Base-by-base conservation (phyloP, 179 eudicot species). In the Drosera spatulata region DNA sequence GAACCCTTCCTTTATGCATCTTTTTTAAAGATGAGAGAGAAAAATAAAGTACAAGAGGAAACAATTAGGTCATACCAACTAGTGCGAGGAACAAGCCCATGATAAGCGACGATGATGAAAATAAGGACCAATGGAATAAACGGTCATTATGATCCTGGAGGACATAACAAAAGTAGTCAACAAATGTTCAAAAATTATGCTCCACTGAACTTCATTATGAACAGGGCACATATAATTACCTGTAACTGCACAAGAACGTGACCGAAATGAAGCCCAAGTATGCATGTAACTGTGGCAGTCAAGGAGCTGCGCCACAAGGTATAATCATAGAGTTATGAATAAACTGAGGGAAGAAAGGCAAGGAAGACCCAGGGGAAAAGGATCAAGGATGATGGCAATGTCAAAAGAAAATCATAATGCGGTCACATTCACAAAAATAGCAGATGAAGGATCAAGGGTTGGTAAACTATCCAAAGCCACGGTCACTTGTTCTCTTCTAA, bases 241-340 rank as follows among this genome's bases (percentile, higher is more conserved):
- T 84, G 83, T 48, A 73, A 73, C 53, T 84, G 78, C 61, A 78
- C 84, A 65, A 88, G 85, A 65, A 82, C 68, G 64, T 88, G 96
- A 55, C 96, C 96, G 62, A 75, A 88, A 63, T 86, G 86, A 61
- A 88, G 96, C 68, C 96, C 96, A 72, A 88, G 84, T 10, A 88
- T 80, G 81, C 91, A 80, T 40, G 77, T 79, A 61, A 74, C 79
- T 51, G 91, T 77, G 62, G 91, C 91, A 44, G 91, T 84, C 53
- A 88, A 75, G 68, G 96, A 84, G 53, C 96, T 88, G 81, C 55
- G 61, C 52, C 12, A 66, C 56, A 63, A 14, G 41, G 45, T n/a
- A n/a, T n/a, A n/a, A n/a, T n/a, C n/a, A n/a, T n/a, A n/a, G n/a
- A n/a, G n/a, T n/a, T n/a, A n/a, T n/a, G n/a, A n/a, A n/a, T n/a